These are phyloP conservation scores for Mantamonas sphyraenae DNA, from an alignment of 78 protist species.

Conservation along the genomic window DNA sequence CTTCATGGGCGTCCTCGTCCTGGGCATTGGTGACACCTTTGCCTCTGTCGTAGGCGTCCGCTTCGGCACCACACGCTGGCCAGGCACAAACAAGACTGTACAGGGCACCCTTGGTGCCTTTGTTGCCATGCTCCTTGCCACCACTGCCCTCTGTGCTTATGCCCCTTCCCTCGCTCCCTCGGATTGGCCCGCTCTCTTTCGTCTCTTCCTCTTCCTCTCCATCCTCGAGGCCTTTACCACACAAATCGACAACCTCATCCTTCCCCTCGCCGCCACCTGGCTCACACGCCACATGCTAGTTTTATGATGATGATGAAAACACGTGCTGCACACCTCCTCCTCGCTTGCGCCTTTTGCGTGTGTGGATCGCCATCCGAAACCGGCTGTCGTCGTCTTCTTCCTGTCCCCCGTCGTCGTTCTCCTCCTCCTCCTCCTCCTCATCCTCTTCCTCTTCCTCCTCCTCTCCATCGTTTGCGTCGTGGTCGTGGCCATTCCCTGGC, in stretches of 20 bases:
- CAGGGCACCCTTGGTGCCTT: conserved; percentile 45
- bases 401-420: too few species aligned
- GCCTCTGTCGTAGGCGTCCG: conserved; percentile 53
- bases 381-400: too few species aligned
- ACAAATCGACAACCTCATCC: conserved; percentile 61
- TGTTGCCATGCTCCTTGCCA: not conserved
- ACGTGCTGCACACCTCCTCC: too few species aligned
- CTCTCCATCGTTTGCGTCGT: too few species aligned
- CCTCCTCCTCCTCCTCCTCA: too few species aligned
- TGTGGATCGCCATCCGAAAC: too few species aligned
- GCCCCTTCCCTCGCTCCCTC: not conserved
- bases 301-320: too few species aligned
- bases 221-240: conserved; percentile 50
- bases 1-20: conserved; percentile 11
- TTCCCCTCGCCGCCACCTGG: too few species aligned
- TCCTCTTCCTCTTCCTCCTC: too few species aligned
- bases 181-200: not conserved
- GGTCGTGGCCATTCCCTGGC: too few species aligned
- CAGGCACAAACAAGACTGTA: conserved; percentile 40
- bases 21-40: conserved; percentile 35
- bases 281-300: too few species aligned
- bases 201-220: conserved; percentile 3
- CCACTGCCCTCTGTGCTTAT: not conserved
- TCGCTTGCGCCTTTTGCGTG: too few species aligned
- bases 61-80: conserved; percentile 47